A percentile compares a stretch with the other conserved stretches of the same genome.
Evolutionary conservation across 345 rosid species (phyloP).

Genomic region (Brassica nigra): DNA sequence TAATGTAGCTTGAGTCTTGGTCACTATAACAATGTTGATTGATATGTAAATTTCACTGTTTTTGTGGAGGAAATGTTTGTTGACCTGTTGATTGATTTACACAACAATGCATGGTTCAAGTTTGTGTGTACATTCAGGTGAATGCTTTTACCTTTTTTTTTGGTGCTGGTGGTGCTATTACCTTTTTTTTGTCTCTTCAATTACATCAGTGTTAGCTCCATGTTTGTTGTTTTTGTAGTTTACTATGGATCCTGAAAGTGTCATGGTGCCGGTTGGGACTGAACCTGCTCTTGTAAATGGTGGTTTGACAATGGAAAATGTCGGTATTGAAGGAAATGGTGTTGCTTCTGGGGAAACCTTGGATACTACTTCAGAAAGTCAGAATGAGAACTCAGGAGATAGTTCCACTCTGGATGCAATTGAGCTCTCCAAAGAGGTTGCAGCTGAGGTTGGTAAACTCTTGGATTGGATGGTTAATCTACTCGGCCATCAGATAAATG

Average conservation of each 20-base stretch:
- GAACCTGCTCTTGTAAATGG: conserved; percentile 62
- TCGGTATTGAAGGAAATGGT: conserved; percentile 40
- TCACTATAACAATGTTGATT: not conserved
- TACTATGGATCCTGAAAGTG: conserved; percentile 59
- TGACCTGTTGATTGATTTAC: conserved; percentile 13
- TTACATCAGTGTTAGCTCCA: conserved; percentile 9
- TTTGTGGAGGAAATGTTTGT: not conserved
- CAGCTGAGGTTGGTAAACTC: conserved; percentile 47
- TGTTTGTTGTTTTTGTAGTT: conserved; percentile 37
- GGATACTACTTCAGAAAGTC: conserved; percentile 33
- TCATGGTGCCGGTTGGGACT: conserved; percentile 45
- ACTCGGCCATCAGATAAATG: not conserved
- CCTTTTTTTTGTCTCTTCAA: not conserved
- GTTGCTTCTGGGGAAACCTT: conserved; percentile 31
- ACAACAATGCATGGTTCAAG: not conserved
- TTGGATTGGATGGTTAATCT: conserved; percentile 4
- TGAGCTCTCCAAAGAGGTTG: conserved; percentile 37
- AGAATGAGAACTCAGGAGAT: conserved; percentile 42
- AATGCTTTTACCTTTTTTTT: too few relatives aligned
- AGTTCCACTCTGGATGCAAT: conserved; percentile 40
- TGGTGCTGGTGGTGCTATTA: not conserved
- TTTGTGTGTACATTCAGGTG: too few relatives aligned
- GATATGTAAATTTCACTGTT: not conserved
- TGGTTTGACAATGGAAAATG: conserved; percentile 39
- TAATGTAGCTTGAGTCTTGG: conserved; percentile 23